Conservation (phyloP, 495 filamentous ascomycete species). For the Trichoderma erinaceum region DNA sequence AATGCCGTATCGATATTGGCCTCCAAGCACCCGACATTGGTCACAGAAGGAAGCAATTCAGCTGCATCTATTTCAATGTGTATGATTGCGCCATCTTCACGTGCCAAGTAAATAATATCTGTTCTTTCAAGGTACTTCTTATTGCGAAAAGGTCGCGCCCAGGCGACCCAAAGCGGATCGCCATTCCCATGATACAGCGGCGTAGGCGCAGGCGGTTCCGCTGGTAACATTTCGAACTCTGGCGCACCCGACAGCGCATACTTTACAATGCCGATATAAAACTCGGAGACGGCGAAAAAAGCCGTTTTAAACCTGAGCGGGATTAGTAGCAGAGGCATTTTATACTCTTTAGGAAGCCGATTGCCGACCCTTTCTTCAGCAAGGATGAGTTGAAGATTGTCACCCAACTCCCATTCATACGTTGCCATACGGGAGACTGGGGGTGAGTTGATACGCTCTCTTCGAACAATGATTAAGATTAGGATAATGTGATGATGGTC, state of each 20-base stretch:
- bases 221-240: conserved; percentile 33
- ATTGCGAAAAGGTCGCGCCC: conserved; percentile 65
- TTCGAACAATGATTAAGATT: conserved; percentile 60
- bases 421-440: conserved; percentile 51
- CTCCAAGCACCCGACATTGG: conserved; percentile 52
- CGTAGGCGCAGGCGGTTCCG: conserved; percentile 27
- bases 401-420: conserved; percentile 66
- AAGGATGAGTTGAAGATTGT: conserved; percentile 30
- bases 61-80: conserved; percentile 58
- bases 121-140: conserved; percentile 49
- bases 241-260: conserved; percentile 48
- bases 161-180: conserved; percentile 50
- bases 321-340: conserved; percentile 60
- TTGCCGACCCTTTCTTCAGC: conserved; percentile 41
- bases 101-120: conserved; percentile 71
- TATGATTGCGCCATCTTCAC: conserved; percentile 71
- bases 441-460: conserved; percentile 28
- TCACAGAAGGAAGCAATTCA: conserved; percentile 40
- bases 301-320: conserved; percentile 59
- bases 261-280: conserved; percentile 54
- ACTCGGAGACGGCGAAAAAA: conserved; percentile 57
- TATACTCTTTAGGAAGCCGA: conserved; percentile 52
- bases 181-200: conserved; percentile 33
- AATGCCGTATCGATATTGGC: conserved; percentile 62
- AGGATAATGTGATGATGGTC: conserved; percentile 66